Conservation (phyloP, 345 rosid genomes). For the Hypericum androsaemum region DNA sequence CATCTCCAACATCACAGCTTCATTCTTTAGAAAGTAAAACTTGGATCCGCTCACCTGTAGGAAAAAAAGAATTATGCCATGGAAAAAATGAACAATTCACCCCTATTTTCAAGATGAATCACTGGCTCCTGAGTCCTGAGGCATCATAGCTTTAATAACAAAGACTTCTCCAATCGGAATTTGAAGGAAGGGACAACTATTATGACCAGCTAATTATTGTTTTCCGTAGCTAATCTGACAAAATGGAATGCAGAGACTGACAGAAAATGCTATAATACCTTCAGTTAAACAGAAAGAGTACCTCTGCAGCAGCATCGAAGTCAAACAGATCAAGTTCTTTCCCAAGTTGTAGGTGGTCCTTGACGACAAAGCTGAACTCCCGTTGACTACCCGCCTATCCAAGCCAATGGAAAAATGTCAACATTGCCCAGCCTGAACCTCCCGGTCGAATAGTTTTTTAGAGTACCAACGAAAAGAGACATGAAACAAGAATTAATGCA, state of each 20-base stretch:
- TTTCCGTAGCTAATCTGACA: background rate
- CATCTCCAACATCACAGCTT: constrained; percentile 90
- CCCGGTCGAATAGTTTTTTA: background rate
- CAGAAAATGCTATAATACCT: constrained; percentile 10
- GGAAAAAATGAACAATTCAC: background rate
- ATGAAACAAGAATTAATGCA: background rate
- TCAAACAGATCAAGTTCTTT: constrained; percentile 86
- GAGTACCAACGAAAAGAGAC: background rate
- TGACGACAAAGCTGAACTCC: constrained; percentile 61
- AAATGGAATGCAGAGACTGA: background rate
- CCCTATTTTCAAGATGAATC: constrained; percentile 43
- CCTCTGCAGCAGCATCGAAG: constrained; percentile 75
- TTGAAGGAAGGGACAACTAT: background rate
- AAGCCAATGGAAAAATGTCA: constrained; percentile 1
- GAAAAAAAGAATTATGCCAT: constrained; percentile 4
- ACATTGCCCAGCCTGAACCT: background rate
- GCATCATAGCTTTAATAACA: constrained; percentile 3
- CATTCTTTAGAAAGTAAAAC: constrained; percentile 86
- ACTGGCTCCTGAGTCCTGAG: constrained; percentile 55
- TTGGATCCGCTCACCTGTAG: constrained; percentile 91
- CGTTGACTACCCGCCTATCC: constrained; percentile 57
- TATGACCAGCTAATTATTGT: background rate
- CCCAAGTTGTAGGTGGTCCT: constrained; percentile 85
- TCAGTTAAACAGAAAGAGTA: constrained; percentile 22
- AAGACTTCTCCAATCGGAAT: background rate